Evolutionary conservation across 2,329 filamentous ascomycete species (phyloP).

Genomic region (Diaporthe destruens): DNA sequence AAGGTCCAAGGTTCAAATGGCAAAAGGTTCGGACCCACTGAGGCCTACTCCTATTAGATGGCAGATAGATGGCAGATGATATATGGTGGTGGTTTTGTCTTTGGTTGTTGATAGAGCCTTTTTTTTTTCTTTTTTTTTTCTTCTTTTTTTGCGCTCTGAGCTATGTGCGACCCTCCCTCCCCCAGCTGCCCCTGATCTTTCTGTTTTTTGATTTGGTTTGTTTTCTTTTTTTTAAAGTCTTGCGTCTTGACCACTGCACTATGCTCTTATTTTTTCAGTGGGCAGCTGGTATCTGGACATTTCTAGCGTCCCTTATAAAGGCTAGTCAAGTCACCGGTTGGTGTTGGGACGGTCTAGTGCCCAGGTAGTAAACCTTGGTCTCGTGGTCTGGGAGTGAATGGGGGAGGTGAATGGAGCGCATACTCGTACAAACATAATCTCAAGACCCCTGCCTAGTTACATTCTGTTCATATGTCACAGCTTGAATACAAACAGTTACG

Average conservation of each 20-base stretch:
- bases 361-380: not conserved
- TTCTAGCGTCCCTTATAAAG: not conserved
- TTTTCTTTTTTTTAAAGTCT: not conserved
- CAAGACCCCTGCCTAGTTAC: not conserved
- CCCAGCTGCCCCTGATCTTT: slow-evolving; percentile 15
- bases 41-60: no score
- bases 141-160: slow-evolving; percentile 7
- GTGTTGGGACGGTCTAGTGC: not conserved
- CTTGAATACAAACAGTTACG: not conserved
- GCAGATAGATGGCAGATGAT: no score
- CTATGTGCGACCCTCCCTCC: slow-evolving; percentile 7
- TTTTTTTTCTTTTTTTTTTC: not conserved
- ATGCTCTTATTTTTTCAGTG: not conserved
- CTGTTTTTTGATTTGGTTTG: not conserved
- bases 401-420: not conserved
- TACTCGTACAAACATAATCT: not conserved
- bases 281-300: not conserved
- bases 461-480: not conserved
- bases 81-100: no score
- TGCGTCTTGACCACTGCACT: slow-evolving; percentile 20
- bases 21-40: no score
- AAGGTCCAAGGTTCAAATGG: no score
- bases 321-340: not conserved
- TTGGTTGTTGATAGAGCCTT: no score
- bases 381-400: not conserved